These are phyloP conservation scores for Sicyos baderoa DNA, from an alignment of 306 rosid species.

Conservation along the genomic window DNA sequence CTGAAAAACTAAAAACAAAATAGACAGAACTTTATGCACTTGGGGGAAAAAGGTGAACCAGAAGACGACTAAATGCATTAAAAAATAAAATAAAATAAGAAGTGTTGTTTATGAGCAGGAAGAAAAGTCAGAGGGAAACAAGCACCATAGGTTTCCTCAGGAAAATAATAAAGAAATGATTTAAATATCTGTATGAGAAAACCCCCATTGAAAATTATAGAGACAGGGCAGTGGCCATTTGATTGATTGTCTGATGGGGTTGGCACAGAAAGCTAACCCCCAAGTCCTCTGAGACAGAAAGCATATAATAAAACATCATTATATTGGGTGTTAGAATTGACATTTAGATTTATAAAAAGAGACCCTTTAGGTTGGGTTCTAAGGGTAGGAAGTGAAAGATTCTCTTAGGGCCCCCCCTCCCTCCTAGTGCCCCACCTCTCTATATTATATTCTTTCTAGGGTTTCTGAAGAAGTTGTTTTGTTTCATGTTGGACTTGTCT, in stretches of 20 bases:
- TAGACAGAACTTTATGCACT: slow-evolving; percentile 20
- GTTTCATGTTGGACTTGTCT: slow-evolving; percentile 60
- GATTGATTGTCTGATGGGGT: slow-evolving; percentile 45
- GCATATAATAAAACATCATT: slow-evolving; percentile 30
- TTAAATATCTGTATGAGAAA: slow-evolving; percentile 5
- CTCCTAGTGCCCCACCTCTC: too few species aligned
- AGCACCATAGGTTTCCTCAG: slow-evolving; percentile 14
- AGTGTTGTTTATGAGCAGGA: slow-evolving; percentile 13
- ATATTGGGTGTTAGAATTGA: slow-evolving; percentile 25
- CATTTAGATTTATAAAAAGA: slow-evolving; percentile 39
- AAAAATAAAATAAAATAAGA: slow-evolving; percentile 7
- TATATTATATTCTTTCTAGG: too few species aligned
- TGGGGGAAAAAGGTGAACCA: slow-evolving; percentile 13
- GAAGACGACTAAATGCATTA: slow-evolving; percentile 17
- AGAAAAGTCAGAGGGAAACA: slow-evolving; percentile 17
- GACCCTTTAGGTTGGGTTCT: slow-evolving; percentile 18
- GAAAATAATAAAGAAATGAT: slow-evolving; percentile 16
- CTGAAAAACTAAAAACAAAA: slow-evolving; percentile 16
- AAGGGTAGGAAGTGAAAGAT: slow-evolving; percentile 16
- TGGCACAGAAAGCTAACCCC: slow-evolving; percentile 43
- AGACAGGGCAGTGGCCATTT: slow-evolving; percentile 24
- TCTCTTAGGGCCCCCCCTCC: slow-evolving; percentile 22
- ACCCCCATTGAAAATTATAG: slow-evolving; percentile 21
- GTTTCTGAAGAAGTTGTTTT: slow-evolving; percentile 36
- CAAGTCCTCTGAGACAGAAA: slow-evolving; percentile 40